A percentile compares a stretch with the other conserved stretches of the same genome.
Conservation (phyloP, 176 grass and related monocot genomes). For the Dactylis glomerata region DNA sequence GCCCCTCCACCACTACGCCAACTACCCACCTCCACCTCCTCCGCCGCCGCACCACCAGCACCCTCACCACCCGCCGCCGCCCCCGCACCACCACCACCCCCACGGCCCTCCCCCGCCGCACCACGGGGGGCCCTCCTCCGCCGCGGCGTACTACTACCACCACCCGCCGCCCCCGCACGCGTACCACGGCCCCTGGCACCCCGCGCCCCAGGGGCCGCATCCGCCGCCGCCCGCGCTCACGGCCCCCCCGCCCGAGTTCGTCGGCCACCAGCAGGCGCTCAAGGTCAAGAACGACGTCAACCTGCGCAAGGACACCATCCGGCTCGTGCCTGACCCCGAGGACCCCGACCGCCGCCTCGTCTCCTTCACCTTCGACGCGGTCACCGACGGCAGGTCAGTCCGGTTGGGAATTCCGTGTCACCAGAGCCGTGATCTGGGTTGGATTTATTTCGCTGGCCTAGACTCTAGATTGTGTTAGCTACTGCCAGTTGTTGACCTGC, state of each 20-base stretch:
- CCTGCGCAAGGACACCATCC: constrained; percentile 85
- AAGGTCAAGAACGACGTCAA: constrained; percentile 92
- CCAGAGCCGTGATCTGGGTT: not conserved
- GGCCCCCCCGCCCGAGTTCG: constrained; percentile 51
- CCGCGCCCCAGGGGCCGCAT: constrained; percentile 15
- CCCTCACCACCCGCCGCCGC: not conserved
- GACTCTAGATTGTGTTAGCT: not conserved
- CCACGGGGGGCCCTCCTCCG: not conserved
- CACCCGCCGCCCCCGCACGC: constrained; percentile 28
- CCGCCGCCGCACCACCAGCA: not conserved
- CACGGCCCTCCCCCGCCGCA: constrained; percentile 8
- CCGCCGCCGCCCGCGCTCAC: constrained; percentile 30
- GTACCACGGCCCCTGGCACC: constrained; percentile 40
- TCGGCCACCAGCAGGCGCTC: constrained; percentile 68
- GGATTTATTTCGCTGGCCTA: constrained; percentile 3
- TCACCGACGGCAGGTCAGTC: constrained; percentile 70
- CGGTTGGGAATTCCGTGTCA: not conserved
- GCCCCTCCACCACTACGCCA: not conserved
- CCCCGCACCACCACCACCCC: not conserved
- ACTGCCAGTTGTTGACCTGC: not conserved
- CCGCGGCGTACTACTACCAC: constrained; percentile 32
- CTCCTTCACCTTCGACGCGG: constrained; percentile 80
- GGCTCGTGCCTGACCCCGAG: constrained; percentile 52
- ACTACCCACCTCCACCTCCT: not conserved
- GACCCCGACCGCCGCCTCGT: constrained; percentile 67